Percentiles rank a stretch among this genome's conserved stretches.
phyloP scores from a whole-genome alignment of 129 eudicot species.

The Tanacetum coccineum region DNA sequence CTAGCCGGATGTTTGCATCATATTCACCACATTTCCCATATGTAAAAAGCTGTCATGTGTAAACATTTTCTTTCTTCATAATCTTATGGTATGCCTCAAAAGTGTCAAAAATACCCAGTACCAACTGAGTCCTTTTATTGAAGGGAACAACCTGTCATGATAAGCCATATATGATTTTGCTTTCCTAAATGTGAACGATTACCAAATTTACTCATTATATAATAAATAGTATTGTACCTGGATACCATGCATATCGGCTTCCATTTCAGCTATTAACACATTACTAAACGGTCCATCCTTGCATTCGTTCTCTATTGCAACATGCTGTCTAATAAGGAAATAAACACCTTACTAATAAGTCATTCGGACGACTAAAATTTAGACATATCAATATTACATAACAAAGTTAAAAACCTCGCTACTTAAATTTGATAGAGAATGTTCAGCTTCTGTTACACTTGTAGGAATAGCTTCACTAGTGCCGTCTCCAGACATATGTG shows the following conservation, averaged over 20 bases:
- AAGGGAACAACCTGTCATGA: no score
- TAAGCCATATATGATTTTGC: no score
- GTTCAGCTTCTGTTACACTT: constrained; percentile 38
- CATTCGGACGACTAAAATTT: background rate
- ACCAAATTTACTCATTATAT: constrained; percentile 14
- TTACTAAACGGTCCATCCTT: constrained; percentile 51
- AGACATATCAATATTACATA: background rate
- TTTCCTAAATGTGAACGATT: constrained; percentile 9
- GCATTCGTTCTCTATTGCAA: constrained; percentile 27
- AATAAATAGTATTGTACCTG: constrained; percentile 45
- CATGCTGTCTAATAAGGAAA: no score
- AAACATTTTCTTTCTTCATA: no score
- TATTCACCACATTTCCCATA: no score
- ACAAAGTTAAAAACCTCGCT: constrained; percentile 36
- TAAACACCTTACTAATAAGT: no score
- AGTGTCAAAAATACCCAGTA: no score
- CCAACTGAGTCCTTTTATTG: background rate
- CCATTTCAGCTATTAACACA: no score
- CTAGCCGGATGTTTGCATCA: no score
- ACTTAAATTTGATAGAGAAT: constrained; percentile 23
- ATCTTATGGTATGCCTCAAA: no score
- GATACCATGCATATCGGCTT: constrained; percentile 60
- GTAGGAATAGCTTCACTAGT: constrained; percentile 28
- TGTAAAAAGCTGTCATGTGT: no score
- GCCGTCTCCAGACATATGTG: constrained; percentile 27